Conservation (phyloP, 257 asterid genomes). For the Solanum raphanifolium region DNA sequence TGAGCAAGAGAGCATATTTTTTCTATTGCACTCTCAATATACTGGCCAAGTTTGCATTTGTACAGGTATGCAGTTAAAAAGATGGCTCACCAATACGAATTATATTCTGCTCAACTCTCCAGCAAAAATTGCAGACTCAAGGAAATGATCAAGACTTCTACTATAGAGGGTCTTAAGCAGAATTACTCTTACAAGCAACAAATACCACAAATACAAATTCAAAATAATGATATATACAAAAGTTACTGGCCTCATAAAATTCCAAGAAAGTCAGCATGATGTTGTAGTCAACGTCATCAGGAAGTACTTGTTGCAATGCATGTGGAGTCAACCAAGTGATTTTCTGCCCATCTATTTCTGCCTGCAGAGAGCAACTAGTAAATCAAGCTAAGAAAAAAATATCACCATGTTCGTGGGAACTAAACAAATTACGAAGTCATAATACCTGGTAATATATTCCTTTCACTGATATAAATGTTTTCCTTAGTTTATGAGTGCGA, state of each 20-base stretch:
- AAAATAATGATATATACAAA: neutral
- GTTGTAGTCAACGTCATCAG: slow-evolving; percentile 76
- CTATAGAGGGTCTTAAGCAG: neutral
- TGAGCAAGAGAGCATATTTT: neutral
- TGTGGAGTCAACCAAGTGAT: slow-evolving; percentile 98
- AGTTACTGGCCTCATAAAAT: slow-evolving; percentile 67
- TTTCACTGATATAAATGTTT: slow-evolving; percentile 88
- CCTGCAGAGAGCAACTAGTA: slow-evolving; percentile 29
- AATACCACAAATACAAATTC: neutral
- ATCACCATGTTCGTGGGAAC: neutral
- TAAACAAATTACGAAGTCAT: neutral
- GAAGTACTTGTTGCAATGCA: slow-evolving; percentile 91
- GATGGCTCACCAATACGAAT: neutral
- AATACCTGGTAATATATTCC: slow-evolving; percentile 92
- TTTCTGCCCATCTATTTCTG: slow-evolving; percentile 88
- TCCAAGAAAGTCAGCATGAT: slow-evolving; percentile 85
- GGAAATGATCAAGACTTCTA: neutral
- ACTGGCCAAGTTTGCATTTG: neutral
- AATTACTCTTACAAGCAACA: neutral
- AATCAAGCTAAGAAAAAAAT: neutral
- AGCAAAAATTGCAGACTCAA: neutral
- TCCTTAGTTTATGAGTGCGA: slow-evolving; percentile 84
- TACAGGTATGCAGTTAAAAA: neutral
- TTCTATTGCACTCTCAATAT: neutral
- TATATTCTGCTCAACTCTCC: neutral